Conservation (phyloP, 2,329 filamentous ascomycete species). For the Lecanicillium sp. region DNA sequence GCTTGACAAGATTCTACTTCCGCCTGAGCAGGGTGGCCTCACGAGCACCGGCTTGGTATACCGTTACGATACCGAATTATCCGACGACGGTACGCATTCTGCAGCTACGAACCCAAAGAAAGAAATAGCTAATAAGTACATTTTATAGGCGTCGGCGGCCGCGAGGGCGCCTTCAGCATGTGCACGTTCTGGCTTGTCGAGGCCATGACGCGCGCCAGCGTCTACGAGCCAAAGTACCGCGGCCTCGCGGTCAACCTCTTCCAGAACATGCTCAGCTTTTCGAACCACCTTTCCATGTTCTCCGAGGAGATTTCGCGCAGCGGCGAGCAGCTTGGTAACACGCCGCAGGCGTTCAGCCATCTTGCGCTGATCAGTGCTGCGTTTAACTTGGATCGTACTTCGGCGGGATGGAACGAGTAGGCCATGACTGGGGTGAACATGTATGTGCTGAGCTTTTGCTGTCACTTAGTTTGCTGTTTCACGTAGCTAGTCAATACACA, state of each 20-base stretch:
- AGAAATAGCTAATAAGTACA: background rate
- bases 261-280: slow-evolving; percentile 71
- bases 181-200: slow-evolving; percentile 81
- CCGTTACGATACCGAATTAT: slow-evolving; percentile 62
- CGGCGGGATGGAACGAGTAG: no score
- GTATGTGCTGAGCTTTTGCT: no score
- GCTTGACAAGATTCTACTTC: slow-evolving; percentile 63
- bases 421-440: no score
- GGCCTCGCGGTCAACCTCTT: slow-evolving; percentile 61
- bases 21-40: slow-evolving; percentile 68
- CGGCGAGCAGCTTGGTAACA: slow-evolving; percentile 74
- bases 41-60: slow-evolving; percentile 72
- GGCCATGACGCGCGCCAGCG: slow-evolving; percentile 62
- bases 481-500: no score
- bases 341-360: slow-evolving; percentile 73
- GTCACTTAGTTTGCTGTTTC: no score
- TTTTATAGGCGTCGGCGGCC: slow-evolving; percentile 59
- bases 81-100: slow-evolving; percentile 56
- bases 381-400: slow-evolving; percentile 62
- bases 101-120: background rate
- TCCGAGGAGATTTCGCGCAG: slow-evolving; percentile 70
- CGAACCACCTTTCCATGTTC: slow-evolving; percentile 73
- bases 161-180: slow-evolving; percentile 74
- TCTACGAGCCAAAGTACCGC: slow-evolving; percentile 60
- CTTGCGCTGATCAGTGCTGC: slow-evolving; percentile 70